Evolutionary conservation across 148 eudicot species (phyloP), one percentile per base, ranked within the genome.

Genomic region (Agrostemma githago): DNA sequence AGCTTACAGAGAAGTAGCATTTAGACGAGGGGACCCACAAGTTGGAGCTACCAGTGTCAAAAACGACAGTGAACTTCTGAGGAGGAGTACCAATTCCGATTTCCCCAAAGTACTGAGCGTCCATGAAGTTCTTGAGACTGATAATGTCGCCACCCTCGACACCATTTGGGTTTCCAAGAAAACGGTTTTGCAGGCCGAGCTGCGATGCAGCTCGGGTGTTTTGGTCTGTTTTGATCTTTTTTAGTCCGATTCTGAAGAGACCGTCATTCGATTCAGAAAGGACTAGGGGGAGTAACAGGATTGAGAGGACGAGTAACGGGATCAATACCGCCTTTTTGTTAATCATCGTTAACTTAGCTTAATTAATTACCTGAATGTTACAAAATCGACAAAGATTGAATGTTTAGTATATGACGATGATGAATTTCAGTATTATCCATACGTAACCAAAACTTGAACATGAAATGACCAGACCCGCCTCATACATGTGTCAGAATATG

Each of bases 31-130:
- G 98, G 20, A 94, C 93, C 98, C 98, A 94, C 64, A 94, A 75
- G 69, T 94, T 94, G 48, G 98, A 85, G 82, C 98, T 94, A n/a
- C 98, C 97, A 3, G 98, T 94, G 74, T 94, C 98, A 19, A 94
- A 94, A 59, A 94, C 85, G 12, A 94, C 98, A 70, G 95, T 94
- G 64, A 94, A 94, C 51, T 87, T 94, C 87, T 94, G 98, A 63
- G 96, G 89, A 17, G 98, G 98, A 14, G 93, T 85, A 43, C 98
- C 98, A 77, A 94, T 20, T 61, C 89, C 98, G 76, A 94, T 88
- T 85, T 94, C 93, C 71, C 98, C 98, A 79, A 80, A 93, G 79
- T 93, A 93, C 74, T 93, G 98, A 83, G 98, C 97, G 82, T 91
- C 92, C 98, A 94, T 87, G 76, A 89, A 91, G 71, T 94, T 94